Conservation (phyloP, 306 rosid genomes). For the Prunus davidiana region DNA sequence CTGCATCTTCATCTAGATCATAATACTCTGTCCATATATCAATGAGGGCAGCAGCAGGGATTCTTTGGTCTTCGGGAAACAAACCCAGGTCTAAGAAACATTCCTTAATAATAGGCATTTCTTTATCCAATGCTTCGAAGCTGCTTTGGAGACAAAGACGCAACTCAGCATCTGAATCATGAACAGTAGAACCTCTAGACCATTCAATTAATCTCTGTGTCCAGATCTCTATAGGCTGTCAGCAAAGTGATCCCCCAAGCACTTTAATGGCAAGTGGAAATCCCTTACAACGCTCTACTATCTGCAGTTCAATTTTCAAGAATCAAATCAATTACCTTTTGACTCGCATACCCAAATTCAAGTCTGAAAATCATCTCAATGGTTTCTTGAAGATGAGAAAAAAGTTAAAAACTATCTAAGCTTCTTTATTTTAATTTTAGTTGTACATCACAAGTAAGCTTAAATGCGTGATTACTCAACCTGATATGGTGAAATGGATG, state of each 20-base stretch:
- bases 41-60: conserved; percentile 50
- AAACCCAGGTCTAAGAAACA: conserved; percentile 55
- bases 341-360: neutral
- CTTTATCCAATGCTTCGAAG: conserved; percentile 28
- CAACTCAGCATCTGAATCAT: conserved; percentile 19
- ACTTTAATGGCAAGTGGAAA: conserved; percentile 56
- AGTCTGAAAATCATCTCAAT: neutral
- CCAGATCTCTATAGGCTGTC: conserved; percentile 29
- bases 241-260: conserved; percentile 38
- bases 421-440: neutral
- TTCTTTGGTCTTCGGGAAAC: conserved; percentile 63
- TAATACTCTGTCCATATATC: conserved; percentile 59
- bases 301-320: conserved; percentile 31
- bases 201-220: conserved; percentile 9
- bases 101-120: conserved; percentile 28
- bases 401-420: no score
- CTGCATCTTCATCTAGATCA: conserved; percentile 30
- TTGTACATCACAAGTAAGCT: no score
- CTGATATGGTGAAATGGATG: neutral
- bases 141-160: conserved; percentile 33
- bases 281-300: conserved; percentile 46
- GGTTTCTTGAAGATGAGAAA: neutral
- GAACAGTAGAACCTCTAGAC: conserved; percentile 30
- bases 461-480: no score
- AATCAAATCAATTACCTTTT: neutral